Base-by-base conservation (phyloP, 805 yeast species). In the Wickerhamiella qilinensis region DNA sequence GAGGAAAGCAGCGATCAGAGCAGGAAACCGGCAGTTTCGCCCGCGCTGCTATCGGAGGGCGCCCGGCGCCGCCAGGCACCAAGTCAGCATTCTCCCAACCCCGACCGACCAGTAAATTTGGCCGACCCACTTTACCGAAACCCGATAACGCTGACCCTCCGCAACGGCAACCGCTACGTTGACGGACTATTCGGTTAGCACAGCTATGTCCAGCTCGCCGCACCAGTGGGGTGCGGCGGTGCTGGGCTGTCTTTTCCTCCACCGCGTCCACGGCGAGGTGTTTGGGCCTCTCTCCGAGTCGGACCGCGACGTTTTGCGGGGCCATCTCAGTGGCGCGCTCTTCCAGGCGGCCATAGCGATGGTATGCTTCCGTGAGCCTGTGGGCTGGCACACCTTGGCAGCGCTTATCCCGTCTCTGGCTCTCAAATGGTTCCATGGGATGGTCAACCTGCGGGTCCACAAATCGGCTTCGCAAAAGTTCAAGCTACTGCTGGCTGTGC, bases 341-440 rank as follows among this genome's bases (percentile, higher is more conserved):
- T 15, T 37, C 25, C 44, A 41, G 28, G 40, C 33, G n/a, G 44
- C 44, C 9, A 35, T 41, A 2, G 44, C 44, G 7, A 38, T 41
- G 30, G 36, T 36, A 12, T 40, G 37, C 20, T 41, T 41, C 31
- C 44, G 44, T 27, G 39, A 41, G 31, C 32, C 39, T 14, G 38
- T 41, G 14, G 44, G 42, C 25, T 29, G 41, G 38, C 30, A 30
- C 11, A 36, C 41, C 8, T 20, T 38, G 25, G 31, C 29, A 11
- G 37, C 39, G n/a, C 21, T 41, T 15, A 11, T 38, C 4, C 41
- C 44, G 14, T 25, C 37, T 4, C 28, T 41, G 30, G 22, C 29
- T n/a, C 33, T 41, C 16, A 34, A 37, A 15, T 41, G 38, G 37
- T 38, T 41, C 34, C 44, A 41, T 32, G 27, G 37, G 18, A 16